These are phyloP conservation scores for Neurospora sp. DNA, from an alignment of 495 filamentous ascomycete species.

Conservation along the genomic window DNA sequence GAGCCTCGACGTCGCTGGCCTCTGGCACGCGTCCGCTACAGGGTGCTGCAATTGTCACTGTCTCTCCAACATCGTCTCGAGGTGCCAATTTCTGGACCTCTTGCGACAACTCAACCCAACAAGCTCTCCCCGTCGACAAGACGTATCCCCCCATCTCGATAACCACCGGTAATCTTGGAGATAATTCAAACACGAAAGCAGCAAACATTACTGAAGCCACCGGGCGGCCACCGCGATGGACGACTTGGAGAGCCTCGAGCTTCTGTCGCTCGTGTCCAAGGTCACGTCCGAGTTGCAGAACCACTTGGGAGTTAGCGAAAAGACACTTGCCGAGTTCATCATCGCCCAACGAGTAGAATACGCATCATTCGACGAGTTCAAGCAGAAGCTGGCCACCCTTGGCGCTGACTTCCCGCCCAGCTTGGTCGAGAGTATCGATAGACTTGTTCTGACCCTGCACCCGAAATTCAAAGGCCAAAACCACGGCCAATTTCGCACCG, in stretches of 20 bases:
- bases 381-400: constrained; percentile 53
- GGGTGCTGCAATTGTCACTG: not conserved
- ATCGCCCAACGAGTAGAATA: constrained; percentile 82
- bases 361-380: constrained; percentile 55
- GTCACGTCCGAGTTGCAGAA: constrained; percentile 92
- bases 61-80: not conserved
- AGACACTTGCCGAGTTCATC: constrained; percentile 89
- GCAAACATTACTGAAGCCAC: not conserved
- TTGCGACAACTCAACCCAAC: not conserved
- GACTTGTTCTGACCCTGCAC: constrained; percentile 80
- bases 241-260: constrained; percentile 79
- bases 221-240: constrained; percentile 52
- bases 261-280: constrained; percentile 87
- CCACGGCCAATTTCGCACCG: constrained; percentile 26
- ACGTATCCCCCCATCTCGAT: too few species aligned
- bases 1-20: not conserved
- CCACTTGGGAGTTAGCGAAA: constrained; percentile 85
- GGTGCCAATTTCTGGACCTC: not conserved
- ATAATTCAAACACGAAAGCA: too few species aligned
- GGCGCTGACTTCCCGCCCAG: constrained; percentile 85
- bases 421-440: constrained; percentile 83
- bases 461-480: constrained; percentile 59
- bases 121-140: not conserved
- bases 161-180: too few species aligned
- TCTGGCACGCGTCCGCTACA: not conserved